Evolutionary conservation across 371 early-diverging fungal species (phyloP), one percentile per base, ranked within the genome.

Genomic region (Actinomucor elegans): DNA sequence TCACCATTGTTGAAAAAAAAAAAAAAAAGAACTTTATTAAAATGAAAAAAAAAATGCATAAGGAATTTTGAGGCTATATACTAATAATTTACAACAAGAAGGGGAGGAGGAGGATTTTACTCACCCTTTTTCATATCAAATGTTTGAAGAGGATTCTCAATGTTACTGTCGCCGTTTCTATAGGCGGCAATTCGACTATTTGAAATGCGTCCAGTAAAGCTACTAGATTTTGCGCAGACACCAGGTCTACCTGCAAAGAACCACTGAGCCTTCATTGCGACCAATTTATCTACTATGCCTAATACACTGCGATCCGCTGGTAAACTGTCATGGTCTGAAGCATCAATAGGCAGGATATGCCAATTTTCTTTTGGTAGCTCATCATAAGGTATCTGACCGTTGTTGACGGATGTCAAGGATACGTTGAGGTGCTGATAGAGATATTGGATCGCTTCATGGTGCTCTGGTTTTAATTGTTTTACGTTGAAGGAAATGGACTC

Each of bases 301-400:
- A 78, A 48, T 2, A 70, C 55, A 21, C 75, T 65, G 23, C 48
- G 35, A 29, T 78, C 79, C 0, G 57, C 43, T n/a, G 64, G 67
- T 11, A 35, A 18, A 6, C 35, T 31, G 11, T 18, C 44, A 18
- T 46, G 26, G 0, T 55, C 43, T 3, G 49, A 23, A 2, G 63
- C 56, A 10, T 60, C 48, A 3, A 72, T 61, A 5, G 69, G 59
- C 3, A 75, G 27, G 20, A 75, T 44, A 42, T 69, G 69, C 73
- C 71, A 73, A 52, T 90, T 89, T 57, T 71, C 81, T 4, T 85
- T 85, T 43, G 91, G 89, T 34, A 94, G 59, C 65, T 91, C 91
- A 27, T 91, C 70, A 73, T 92, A 93, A 6, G 52, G 53, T 15
- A 62, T 57, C 0, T 34, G 38, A 18, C 45, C 24, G 17, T 46